These are phyloP conservation scores for Pseudogymnoascus sp. DNA, from an alignment of 2,329 filamentous ascomycete genomes.

Conservation along the genomic window DNA sequence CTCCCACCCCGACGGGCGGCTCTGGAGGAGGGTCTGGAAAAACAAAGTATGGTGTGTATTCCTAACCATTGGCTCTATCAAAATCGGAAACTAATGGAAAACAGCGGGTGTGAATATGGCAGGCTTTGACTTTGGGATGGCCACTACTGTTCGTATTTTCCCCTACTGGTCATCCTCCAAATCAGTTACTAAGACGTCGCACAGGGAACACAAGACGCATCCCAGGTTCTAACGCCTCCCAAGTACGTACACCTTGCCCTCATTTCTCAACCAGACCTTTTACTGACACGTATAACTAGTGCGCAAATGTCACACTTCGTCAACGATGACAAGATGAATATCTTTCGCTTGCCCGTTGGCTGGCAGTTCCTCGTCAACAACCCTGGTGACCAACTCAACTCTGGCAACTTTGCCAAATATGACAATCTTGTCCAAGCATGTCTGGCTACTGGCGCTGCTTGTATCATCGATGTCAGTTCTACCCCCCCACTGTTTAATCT, in stretches of 20 bases:
- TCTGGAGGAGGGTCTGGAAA: conserved; percentile 2
- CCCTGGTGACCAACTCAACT: conserved; percentile 41
- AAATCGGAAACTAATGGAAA: neutral
- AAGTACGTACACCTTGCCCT: neutral
- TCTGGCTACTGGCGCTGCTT: conserved; percentile 45
- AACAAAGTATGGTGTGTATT: neutral
- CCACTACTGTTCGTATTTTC: conserved; percentile 23
- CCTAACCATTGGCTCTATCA: neutral
- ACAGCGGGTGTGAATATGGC: conserved; percentile 33
- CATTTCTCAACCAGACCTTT: too few relatives aligned
- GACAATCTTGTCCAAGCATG: conserved; percentile 49
- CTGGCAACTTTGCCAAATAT: conserved; percentile 41
- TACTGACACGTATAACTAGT: conserved; percentile 13
- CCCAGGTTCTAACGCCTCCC: neutral
- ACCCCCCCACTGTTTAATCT: neutral
- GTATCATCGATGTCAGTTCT: conserved; percentile 44
- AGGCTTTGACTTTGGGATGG: conserved; percentile 41
- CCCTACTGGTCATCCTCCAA: neutral
- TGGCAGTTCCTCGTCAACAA: conserved; percentile 54
- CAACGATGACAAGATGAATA: conserved; percentile 43
- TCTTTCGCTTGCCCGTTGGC: conserved; percentile 47
- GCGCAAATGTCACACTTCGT: conserved; percentile 37
- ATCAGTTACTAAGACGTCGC: neutral
- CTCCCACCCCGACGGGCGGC: neutral
- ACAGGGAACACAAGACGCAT: neutral